Conservation (phyloP, 306 rosid species). For the Glycine soja region DNA sequence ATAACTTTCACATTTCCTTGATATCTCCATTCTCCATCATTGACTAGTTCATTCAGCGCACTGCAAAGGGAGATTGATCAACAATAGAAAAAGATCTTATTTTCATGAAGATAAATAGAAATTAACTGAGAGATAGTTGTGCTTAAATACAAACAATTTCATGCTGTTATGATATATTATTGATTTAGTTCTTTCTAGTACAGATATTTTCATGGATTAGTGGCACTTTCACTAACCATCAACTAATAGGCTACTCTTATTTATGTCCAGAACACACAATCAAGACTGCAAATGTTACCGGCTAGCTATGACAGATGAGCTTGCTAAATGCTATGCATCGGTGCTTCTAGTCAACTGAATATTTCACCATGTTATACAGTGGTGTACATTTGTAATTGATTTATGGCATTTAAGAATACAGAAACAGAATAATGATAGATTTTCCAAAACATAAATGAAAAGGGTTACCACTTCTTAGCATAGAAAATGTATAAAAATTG, state of each 20-base stretch:
- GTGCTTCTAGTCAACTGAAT: not conserved
- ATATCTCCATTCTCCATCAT: slow-evolving; percentile 68
- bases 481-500: no score
- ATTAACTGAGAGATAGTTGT: not conserved
- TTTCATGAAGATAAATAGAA: slow-evolving; percentile 31
- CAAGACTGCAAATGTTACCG: slow-evolving; percentile 7
- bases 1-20: slow-evolving; percentile 55
- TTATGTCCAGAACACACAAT: not conserved
- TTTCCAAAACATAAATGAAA: no score
- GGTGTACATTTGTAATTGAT: no score
- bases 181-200: not conserved
- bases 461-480: no score
- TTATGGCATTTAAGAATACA: no score
- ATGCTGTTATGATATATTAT: not conserved
- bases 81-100: slow-evolving; percentile 15
- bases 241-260: not conserved
- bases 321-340: not conserved
- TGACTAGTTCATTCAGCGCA: slow-evolving; percentile 60
- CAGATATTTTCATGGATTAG: slow-evolving; percentile 18
- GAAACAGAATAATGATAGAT: no score
- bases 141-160: not conserved
- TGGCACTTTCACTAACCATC: slow-evolving; percentile 10
- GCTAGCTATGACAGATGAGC: not conserved
- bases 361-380: no score
- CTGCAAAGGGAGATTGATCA: slow-evolving; percentile 56